Base-by-base conservation (phyloP, 2,329 filamentous ascomycete genomes). In the Epichloe uncinata region DNA sequence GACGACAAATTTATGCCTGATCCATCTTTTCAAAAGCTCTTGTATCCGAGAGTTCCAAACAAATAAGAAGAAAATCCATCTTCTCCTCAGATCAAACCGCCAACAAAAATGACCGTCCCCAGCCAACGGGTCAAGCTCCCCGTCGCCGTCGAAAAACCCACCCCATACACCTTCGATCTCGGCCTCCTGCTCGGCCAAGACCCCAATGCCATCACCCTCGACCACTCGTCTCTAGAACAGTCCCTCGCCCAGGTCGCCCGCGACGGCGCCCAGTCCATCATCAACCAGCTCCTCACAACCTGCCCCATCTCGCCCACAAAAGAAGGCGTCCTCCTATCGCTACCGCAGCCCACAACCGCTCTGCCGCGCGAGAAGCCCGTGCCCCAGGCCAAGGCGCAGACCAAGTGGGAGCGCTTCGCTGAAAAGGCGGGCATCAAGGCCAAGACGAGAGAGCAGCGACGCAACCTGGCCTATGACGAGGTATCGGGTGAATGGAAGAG, bases 361-460 rank as follows among this genome's bases (percentile, higher is more conserved):
- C 75, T 97, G 4, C 93, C 93, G 22, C 85, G 93, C 58, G 90
- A 96, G 72, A 97, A 98, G 70, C 87, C 88, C 9, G 74, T 97
- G 8, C 93, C 93, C 1, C 77, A 81, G 50, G 78, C 82, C 57
- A 93, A 90, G 71, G 74, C 83, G 51, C 84, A 84, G 58, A 97
- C 91, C 52, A 95, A 89, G 67, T 98, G 93, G 84, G 84, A 95
- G 73, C 81, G 84, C 62, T 98, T 98, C 72, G 93, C 93, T 43
- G 85, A 82, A 67, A 95, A 95, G 80, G 95, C 96, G 77, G 93
- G 93, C 50, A 97, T 98, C 71, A 87, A 85, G 72, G 81, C 82
- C 69, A 95, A 90, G 78, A 85, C 80, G 57, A 80, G 85, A 57
- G 88, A 93, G 64, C 76, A 82, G 67, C 77, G 81, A 54, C 68